A percentile compares a stretch with the other conserved stretches of the same genome.
phyloP scores from a whole-genome alignment of 257 asterid species.

The Leptodermis oblonga region DNA sequence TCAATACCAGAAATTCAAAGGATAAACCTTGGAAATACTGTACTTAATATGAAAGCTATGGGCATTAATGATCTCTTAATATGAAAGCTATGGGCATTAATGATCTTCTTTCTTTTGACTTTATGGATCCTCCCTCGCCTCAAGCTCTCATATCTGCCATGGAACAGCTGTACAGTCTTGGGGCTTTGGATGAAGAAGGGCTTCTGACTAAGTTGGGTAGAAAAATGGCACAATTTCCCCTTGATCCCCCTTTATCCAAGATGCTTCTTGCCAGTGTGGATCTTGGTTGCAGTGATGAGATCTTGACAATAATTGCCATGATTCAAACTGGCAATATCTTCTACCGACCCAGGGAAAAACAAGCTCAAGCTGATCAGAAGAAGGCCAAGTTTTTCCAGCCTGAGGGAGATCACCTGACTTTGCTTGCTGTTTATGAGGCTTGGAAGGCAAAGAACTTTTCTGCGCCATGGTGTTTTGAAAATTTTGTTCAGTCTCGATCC shows the following conservation, averaged over 20 bases:
- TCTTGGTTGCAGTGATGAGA: constrained; percentile 92
- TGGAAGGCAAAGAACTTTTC: constrained; percentile 93
- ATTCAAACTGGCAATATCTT: constrained; percentile 89
- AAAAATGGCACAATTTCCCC: constrained; percentile 96
- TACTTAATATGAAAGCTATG: constrained; percentile 91
- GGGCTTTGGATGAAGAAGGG: constrained; percentile 91
- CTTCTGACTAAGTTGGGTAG: constrained; percentile 89
- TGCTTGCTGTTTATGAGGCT: constrained; percentile 92
- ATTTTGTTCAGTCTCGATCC: constrained; percentile 81
- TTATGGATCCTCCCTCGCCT: constrained; percentile 96
- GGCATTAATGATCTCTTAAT: too few relatives aligned
- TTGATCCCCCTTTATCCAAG: constrained; percentile 88
- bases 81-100: too few relatives aligned
- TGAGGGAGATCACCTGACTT: constrained; percentile 87
- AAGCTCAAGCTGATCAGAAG: constrained; percentile 93
- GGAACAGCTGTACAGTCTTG: constrained; percentile 91
- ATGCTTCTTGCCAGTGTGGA: constrained; percentile 95
- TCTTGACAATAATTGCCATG: constrained; percentile 86
- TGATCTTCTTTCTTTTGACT: constrained; percentile 80
- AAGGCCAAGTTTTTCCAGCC: constrained; percentile 89
- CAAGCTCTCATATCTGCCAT: constrained; percentile 93
- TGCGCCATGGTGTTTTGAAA: constrained; percentile 94
- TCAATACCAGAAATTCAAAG: constrained; percentile 90
- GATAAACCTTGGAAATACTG: constrained; percentile 82
- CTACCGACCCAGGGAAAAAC: constrained; percentile 93